Evolutionary conservation across 2,329 filamentous ascomycete genomes (phyloP).

Genomic region (Fusarium transvaalense): DNA sequence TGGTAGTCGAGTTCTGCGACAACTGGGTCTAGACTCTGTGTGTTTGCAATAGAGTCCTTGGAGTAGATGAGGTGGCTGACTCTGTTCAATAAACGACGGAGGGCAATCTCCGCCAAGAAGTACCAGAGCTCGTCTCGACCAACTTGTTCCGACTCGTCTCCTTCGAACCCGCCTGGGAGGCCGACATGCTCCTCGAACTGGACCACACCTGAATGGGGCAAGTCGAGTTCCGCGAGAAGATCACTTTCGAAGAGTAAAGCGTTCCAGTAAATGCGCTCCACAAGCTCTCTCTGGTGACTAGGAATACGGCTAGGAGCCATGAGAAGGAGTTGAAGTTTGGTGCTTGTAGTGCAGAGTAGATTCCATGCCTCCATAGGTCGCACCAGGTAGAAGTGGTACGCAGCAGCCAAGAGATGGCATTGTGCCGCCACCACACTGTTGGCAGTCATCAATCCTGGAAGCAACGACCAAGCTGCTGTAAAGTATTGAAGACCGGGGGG

Average conservation of each 20-base stretch:
- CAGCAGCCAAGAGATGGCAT: conserved; percentile 83
- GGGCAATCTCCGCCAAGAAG: conserved; percentile 84
- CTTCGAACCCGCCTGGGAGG: conserved; percentile 81
- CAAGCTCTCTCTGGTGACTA: conserved; percentile 76
- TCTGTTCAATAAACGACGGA: conserved; percentile 80
- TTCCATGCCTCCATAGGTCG: conserved; percentile 87
- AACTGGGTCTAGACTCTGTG: conserved; percentile 79
- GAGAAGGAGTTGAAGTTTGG: conserved; percentile 82
- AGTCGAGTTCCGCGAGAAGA: conserved; percentile 80
- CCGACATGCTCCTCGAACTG: conserved; percentile 85
- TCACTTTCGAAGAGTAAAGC: conserved; percentile 84
- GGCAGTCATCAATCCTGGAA: conserved; percentile 82
- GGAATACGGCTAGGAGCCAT: conserved; percentile 80
- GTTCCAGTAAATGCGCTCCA: conserved; percentile 88
- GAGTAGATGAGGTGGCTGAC: conserved; percentile 85
- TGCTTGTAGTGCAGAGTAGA: conserved; percentile 81
- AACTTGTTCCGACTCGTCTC: conserved; percentile 72
- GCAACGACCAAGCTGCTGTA: conserved; percentile 80
- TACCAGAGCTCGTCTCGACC: conserved; percentile 87
- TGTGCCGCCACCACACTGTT: conserved; percentile 84
- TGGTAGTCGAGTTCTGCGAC: conserved; percentile 86
- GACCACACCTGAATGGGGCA: conserved; percentile 85
- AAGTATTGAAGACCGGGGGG: conserved; percentile 84
- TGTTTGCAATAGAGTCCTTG: conserved; percentile 77
- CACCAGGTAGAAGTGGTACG: conserved; percentile 86